These are phyloP conservation scores for Metschnikowia noctiluminum DNA, from an alignment of 805 yeast species.

Conservation along the genomic window DNA sequence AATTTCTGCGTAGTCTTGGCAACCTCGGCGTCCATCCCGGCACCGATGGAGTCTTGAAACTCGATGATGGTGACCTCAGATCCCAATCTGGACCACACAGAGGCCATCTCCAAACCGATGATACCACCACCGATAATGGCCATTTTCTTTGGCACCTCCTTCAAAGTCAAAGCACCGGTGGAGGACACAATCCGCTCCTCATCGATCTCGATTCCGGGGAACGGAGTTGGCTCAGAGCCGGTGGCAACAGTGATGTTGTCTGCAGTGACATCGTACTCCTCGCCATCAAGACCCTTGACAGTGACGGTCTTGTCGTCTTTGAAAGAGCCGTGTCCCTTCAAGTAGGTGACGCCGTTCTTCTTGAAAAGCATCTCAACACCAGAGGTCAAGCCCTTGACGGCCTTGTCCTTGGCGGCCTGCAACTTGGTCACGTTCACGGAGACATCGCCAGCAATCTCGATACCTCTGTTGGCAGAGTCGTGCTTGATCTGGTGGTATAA, in stretches of 20 bases:
- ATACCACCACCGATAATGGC: slow-evolving; percentile 99
- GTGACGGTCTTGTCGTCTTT: slow-evolving; percentile 72
- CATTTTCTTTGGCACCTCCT: slow-evolving; percentile 87
- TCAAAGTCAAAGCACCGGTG: slow-evolving; percentile 83
- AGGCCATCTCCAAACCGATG: slow-evolving; percentile 98
- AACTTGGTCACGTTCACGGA: slow-evolving; percentile 70
- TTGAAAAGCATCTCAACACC: slow-evolving; percentile 95
- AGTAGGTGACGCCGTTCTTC: slow-evolving; percentile 91
- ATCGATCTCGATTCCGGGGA: slow-evolving; percentile 96
- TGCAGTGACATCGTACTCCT: slow-evolving; percentile 69
- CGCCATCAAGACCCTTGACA: slow-evolving; percentile 87
- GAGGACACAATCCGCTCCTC: slow-evolving; percentile 96
- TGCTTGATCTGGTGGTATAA: slow-evolving; percentile 83
- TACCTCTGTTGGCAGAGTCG: slow-evolving; percentile 87
- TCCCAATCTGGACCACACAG: slow-evolving; percentile 94
- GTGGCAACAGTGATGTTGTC: slow-evolving; percentile 94
- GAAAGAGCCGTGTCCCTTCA: slow-evolving; percentile 90
- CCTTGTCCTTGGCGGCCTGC: slow-evolving; percentile 88
- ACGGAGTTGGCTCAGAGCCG: slow-evolving; percentile 97
- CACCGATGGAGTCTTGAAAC: slow-evolving; percentile 89
- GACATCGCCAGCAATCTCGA: slow-evolving; percentile 74
- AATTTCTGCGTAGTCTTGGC: slow-evolving; percentile 87
- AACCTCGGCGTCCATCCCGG: slow-evolving; percentile 97
- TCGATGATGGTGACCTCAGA: slow-evolving; percentile 93
- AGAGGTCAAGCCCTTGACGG: slow-evolving; percentile 84